These are phyloP conservation scores for Porcisia hertigi DNA, from an alignment of 208 protist genomes.

Conservation along the genomic window DNA sequence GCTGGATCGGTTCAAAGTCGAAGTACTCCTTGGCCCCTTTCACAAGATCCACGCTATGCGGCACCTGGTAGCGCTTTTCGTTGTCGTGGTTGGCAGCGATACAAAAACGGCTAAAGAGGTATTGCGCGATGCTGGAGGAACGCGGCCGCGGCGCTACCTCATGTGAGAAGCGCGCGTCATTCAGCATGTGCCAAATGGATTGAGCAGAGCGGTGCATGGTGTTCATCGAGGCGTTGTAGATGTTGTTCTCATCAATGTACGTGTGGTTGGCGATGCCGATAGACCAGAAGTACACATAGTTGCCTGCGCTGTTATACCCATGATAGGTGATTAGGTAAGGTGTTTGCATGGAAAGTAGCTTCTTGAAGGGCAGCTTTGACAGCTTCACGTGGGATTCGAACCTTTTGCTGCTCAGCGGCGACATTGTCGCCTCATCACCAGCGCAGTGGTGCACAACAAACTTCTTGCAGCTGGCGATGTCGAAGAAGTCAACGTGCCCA, in stretches of 20 bases:
- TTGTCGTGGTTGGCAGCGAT: constrained; percentile 68
- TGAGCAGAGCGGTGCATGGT: constrained; percentile 84
- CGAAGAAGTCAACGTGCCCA: constrained; percentile 76
- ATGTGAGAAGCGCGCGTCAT: constrained; percentile 75
- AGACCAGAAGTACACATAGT: constrained; percentile 90
- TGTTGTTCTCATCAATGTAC: constrained; percentile 88
- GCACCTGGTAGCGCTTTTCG: constrained; percentile 65
- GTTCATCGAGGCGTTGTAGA: constrained; percentile 83
- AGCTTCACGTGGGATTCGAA: constrained; percentile 66
- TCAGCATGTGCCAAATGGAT: constrained; percentile 84
- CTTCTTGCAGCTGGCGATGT: constrained; percentile 53
- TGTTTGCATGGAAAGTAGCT: constrained; percentile 85
- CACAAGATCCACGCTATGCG: constrained; percentile 65
- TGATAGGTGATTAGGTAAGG: constrained; percentile 86
- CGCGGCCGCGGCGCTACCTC: constrained; percentile 75
- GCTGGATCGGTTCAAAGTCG: constrained; percentile 78
- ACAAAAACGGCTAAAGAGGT: constrained; percentile 85
- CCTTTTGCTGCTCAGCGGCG: constrained; percentile 39
- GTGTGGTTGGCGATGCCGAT: constrained; percentile 89
- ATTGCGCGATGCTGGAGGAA: constrained; percentile 73
- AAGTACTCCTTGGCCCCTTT: constrained; percentile 71
- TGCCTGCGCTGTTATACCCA: constrained; percentile 71
- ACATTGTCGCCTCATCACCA: constrained; percentile 47
- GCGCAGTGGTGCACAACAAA: constrained; percentile 85
- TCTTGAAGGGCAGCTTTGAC: constrained; percentile 79